Conservation (phyloP, 305 asterid species). For the Plantago coronopus region DNA sequence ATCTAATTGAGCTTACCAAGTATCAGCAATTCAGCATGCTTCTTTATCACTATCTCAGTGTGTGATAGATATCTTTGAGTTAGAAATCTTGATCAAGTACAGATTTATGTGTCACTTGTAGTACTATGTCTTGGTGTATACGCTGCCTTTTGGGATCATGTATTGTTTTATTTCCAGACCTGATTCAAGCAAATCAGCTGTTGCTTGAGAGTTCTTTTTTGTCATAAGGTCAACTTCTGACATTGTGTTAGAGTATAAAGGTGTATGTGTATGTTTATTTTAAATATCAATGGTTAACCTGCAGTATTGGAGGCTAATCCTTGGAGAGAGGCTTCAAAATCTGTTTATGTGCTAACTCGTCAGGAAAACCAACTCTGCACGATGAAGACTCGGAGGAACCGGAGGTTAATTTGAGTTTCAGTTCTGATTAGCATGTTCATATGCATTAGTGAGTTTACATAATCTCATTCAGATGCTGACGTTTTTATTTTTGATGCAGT, state of each 20-base stretch:
- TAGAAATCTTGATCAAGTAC: background rate
- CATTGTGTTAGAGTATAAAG: too few species aligned
- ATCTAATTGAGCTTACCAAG: too few species aligned
- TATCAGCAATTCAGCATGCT: too few species aligned
- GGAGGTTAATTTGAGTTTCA: conserved; percentile 46
- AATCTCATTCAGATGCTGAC: conserved; percentile 15
- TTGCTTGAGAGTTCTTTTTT: background rate
- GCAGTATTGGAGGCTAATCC: conserved; percentile 90
- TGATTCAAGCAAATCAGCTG: background rate
- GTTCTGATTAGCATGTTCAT: conserved; percentile 8
- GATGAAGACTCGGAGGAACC: conserved; percentile 79
- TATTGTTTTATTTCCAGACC: background rate
- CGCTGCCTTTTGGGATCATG: background rate
- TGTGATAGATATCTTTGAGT: too few species aligned
- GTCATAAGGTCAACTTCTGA: background rate
- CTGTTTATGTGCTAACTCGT: conserved; percentile 86
- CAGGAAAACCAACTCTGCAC: conserved; percentile 87
- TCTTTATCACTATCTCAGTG: too few species aligned
- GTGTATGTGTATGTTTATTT: too few species aligned
- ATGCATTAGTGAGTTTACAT: conserved; percentile 1
- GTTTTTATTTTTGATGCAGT: conserved; percentile 40
- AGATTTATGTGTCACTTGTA: background rate
- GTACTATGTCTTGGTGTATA: background rate
- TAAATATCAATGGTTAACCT: conserved; percentile 3
- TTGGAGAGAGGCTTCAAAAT: conserved; percentile 80